Base-by-base conservation (phyloP, 352 stramenopile genomes). In the Globisporangium recalcitrans region DNA sequence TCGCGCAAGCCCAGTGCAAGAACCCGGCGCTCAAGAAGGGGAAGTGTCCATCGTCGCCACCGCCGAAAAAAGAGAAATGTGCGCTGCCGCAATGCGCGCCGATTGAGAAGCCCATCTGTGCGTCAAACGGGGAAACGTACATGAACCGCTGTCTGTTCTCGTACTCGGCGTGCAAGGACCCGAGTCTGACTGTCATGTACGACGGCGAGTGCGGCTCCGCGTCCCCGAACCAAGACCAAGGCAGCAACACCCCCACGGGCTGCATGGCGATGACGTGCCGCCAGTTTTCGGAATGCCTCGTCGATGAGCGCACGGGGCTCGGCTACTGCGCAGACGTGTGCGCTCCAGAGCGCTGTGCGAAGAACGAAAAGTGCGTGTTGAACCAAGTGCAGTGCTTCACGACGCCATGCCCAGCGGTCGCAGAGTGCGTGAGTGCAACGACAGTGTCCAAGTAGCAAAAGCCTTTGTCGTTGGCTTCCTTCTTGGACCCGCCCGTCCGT, bases 291-390 rank as follows among this genome's bases (percentile, higher is more conserved):
- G 69, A 81, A 36, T 87, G 77, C 22, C 68, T 53, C 13, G 70
- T 87, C 14, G 68, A 84, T 52, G 63, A 73, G n/a, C 42, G 38
- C n/a, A 65, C 63, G 10, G 64, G 77, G 0, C 60, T 74, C 1
- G 68, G 72, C 9, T 84, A 83, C 62, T 89, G 77, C 59, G 76
- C 68, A 1, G 77, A 89, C 29, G 58, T 86, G 0, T 87, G 77
- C 54, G 72, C 66, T 0, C 51, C 64, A 0, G 70, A 81, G 8
- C 75, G 74, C 34, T 89, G 80, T 38, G 68, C 66, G 5, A 67
- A 71, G 19, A 55, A 72, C 13, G 74, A 82, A 46, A 66, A 63
- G 16, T 88, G 79, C 36, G 52, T 81, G 60, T 65, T 87, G 9
- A 53, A 75, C 0, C 63, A 79, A 10, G 69, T 67, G 0, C 72